Percentiles rank a stretch among this genome's conserved stretches.
These are phyloP conservation scores for Penicillium subrubescens DNA, from an alignment of 495 filamentous ascomycete genomes.

Conservation along the genomic window DNA sequence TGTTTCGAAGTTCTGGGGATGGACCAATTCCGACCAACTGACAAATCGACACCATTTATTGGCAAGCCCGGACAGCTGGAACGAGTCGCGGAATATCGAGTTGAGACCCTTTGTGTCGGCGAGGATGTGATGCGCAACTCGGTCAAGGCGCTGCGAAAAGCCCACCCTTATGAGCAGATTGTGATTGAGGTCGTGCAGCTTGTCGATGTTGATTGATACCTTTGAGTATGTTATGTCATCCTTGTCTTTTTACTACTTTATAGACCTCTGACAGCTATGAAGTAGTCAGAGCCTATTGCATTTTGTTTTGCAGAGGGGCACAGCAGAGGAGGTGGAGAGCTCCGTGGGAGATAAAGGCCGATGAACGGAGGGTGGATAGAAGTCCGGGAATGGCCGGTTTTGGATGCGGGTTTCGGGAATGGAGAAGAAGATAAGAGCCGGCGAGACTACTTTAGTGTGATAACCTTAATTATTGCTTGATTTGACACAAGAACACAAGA, in stretches of 20 bases:
- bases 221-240: neutral
- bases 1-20: constrained; percentile 57
- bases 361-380: neutral
- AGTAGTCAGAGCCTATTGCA: neutral
- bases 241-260: neutral
- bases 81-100: constrained; percentile 49
- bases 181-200: constrained; percentile 8
- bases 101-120: constrained; percentile 54
- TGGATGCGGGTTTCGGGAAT: neutral
- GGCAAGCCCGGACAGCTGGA: constrained; percentile 55
- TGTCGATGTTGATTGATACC: neutral
- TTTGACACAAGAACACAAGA: no score
- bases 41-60: constrained; percentile 59
- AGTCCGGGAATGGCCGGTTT: neutral
- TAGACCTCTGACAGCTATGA: neutral
- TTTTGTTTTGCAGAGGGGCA: neutral
- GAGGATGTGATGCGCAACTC: constrained; percentile 31
- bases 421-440: neutral
- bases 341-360: neutral
- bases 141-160: constrained; percentile 57
- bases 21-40: constrained; percentile 62
- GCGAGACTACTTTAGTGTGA: neutral
- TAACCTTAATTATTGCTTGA: neutral
- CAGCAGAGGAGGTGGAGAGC: neutral
- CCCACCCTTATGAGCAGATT: constrained; percentile 27